A percentile compares a stretch with the other conserved stretches of the same genome.
Conservation (phyloP, 2,329 filamentous ascomycete genomes). For the Lasiodiplodia citricola region DNA sequence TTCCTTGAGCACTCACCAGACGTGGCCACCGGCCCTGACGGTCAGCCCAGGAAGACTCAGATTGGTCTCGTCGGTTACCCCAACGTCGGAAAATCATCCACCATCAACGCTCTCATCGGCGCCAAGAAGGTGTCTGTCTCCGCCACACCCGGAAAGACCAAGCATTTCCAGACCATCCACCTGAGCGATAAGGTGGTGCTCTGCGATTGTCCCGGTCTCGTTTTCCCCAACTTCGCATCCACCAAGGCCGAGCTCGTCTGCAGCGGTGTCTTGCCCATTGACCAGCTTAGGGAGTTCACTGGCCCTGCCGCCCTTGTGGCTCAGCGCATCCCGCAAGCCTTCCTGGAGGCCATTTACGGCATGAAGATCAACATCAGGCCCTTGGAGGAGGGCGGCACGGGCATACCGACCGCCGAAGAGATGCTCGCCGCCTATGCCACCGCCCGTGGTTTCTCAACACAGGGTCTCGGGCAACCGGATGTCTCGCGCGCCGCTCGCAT, state of each 20-base stretch:
- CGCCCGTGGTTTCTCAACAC: slow-evolving; percentile 88
- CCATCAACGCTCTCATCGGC: slow-evolving; percentile 98
- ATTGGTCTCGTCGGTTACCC: slow-evolving; percentile 97
- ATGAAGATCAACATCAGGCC: slow-evolving; percentile 84
- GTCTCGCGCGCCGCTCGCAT: slow-evolving; percentile 89
- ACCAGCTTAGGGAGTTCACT: slow-evolving; percentile 91
- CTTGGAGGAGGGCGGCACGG: slow-evolving; percentile 90
- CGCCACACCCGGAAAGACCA: slow-evolving; percentile 96
- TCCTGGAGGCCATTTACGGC: slow-evolving; percentile 92
- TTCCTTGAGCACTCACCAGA: slow-evolving; percentile 78
- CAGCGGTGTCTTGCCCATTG: slow-evolving; percentile 93
- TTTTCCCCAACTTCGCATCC: slow-evolving; percentile 96
- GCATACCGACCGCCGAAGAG: slow-evolving; percentile 82
- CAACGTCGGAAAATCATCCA: slow-evolving; percentile 98
- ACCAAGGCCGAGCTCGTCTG: slow-evolving; percentile 97
- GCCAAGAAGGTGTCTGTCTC: slow-evolving; percentile 99
- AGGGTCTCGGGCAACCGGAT: slow-evolving; percentile 88
- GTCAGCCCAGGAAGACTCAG: slow-evolving; percentile 68
- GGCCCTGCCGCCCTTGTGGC: slow-evolving; percentile 85
- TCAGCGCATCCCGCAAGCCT: slow-evolving; percentile 81
- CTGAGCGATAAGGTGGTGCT: slow-evolving; percentile 87
- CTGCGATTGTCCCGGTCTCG: slow-evolving; percentile 97
- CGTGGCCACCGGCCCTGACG: slow-evolving; percentile 56
- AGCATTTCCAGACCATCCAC: slow-evolving; percentile 98
- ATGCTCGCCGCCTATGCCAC: slow-evolving; percentile 83